A percentile compares a stretch with the other conserved stretches of the same genome.
Evolutionary conservation across 371 early-diverging fungal genomes (phyloP).

Genomic region (Gilbertella persicaria): DNA sequence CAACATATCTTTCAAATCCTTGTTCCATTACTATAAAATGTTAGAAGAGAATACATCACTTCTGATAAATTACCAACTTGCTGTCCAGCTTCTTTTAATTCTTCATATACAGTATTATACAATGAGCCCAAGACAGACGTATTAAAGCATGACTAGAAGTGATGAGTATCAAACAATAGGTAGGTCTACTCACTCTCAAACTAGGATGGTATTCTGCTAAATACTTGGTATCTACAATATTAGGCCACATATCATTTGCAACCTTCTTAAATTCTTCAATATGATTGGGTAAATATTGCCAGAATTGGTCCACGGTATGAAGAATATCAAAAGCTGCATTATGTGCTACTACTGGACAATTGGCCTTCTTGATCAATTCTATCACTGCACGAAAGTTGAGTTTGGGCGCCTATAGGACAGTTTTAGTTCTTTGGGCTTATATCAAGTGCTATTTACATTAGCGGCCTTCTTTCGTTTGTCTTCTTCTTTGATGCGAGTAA

Average conservation of each 20-base stretch:
- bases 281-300: conserved; percentile 63
- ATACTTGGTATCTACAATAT: conserved; percentile 56
- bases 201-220: conserved; percentile 55
- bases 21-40: conserved; percentile 32
- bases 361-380: conserved; percentile 65
- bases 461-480: conserved; percentile 22
- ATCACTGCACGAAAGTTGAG: conserved; percentile 80
- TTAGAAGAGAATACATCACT: too few species aligned
- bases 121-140: conserved; percentile 35
- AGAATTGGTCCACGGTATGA: conserved; percentile 77
- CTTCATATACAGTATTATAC: conserved; percentile 34
- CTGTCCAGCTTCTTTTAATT: conserved; percentile 31
- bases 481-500: conserved; percentile 39
- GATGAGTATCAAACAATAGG: background rate
- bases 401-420: conserved; percentile 25
- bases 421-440: too few species aligned
- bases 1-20: conserved; percentile 39
- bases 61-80: conserved; percentile 44
- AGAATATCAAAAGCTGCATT: conserved; percentile 80
- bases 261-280: conserved; percentile 60
- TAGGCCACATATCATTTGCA: conserved; percentile 55
- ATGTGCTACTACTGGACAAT: conserved; percentile 82
- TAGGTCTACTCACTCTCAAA: conserved; percentile 33
- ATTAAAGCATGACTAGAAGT: conserved; percentile 23
- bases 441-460: conserved; percentile 11